A percentile compares a stretch with the other conserved stretches of the same genome.
These are phyloP conservation scores for Pythium coloratum DNA, from an alignment of 352 stramenopile genomes.

Conservation along the genomic window DNA sequence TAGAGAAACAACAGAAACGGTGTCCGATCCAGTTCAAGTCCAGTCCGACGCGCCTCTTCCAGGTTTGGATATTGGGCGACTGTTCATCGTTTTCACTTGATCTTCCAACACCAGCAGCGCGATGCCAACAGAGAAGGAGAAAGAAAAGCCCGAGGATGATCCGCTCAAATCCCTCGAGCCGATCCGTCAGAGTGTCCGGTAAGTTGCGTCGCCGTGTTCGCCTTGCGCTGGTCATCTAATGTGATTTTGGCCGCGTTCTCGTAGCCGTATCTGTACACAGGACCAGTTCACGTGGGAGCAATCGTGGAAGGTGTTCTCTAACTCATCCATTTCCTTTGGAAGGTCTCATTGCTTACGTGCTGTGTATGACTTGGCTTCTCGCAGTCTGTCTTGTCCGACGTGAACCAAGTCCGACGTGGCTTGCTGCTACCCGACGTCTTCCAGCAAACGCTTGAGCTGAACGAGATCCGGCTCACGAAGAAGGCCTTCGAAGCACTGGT, in stretches of 20 bases:
- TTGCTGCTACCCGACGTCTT: constrained; percentile 43
- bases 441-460: constrained; percentile 49
- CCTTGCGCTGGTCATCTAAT: background rate
- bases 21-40: background rate
- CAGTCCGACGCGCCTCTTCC: background rate
- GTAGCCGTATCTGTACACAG: constrained; percentile 18
- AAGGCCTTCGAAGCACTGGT: constrained; percentile 32
- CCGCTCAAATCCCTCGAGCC: constrained; percentile 27
- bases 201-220: background rate
- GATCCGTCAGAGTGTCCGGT: constrained; percentile 30
- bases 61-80: background rate
- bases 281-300: constrained; percentile 32
- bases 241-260: background rate
- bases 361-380: background rate
- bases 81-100: constrained; percentile 1
- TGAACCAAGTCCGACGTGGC: constrained; percentile 31
- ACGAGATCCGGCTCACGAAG: constrained; percentile 39
- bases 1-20: no score
- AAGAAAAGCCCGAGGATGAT: background rate
- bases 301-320: constrained; percentile 28
- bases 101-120: background rate
- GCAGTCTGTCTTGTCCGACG: constrained; percentile 38
- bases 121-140: constrained; percentile 1
- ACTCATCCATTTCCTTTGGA: background rate
- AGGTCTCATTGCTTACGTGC: background rate